Conservation (phyloP, 2,329 filamentous ascomycete genomes). For the Colletotrichum sojae region DNA sequence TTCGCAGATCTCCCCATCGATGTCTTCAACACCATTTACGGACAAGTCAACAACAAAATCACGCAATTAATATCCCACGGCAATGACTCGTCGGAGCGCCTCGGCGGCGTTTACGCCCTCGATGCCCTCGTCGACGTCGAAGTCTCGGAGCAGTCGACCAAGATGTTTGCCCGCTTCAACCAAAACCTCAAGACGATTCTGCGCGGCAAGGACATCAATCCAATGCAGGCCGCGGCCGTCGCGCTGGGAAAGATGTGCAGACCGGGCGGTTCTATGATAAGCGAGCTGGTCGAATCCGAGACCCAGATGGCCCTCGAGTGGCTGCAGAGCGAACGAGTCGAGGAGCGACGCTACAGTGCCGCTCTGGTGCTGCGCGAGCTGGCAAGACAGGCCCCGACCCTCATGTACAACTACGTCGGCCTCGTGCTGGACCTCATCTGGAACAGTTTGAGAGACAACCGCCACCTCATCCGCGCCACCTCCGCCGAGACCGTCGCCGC, state of each 20-base stretch:
- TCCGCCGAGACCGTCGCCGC: constrained; percentile 94
- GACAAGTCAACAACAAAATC: constrained; percentile 69
- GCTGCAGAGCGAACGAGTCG: constrained; percentile 94
- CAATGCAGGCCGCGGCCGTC: constrained; percentile 91
- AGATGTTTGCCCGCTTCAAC: constrained; percentile 89
- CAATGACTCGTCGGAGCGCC: constrained; percentile 87
- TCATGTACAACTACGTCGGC: constrained; percentile 96
- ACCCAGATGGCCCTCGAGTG: constrained; percentile 97
- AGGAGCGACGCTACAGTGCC: constrained; percentile 93
- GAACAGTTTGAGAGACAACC: constrained; percentile 91
- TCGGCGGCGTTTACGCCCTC: constrained; percentile 92
- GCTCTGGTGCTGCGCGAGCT: constrained; percentile 93
- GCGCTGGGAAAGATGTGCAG: constrained; percentile 92
- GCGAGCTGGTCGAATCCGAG: constrained; percentile 95
- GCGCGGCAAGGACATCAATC: constrained; percentile 89
- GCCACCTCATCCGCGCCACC: constrained; percentile 91
- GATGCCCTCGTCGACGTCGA: constrained; percentile 97
- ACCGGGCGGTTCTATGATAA: constrained; percentile 93
- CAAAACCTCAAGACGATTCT: constrained; percentile 90
- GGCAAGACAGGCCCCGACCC: constrained; percentile 90
- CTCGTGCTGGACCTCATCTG: constrained; percentile 96
- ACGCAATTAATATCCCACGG: constrained; percentile 84
- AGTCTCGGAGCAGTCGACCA: constrained; percentile 91
- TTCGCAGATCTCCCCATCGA: constrained; percentile 81
- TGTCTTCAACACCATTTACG: constrained; percentile 77